Evolutionary conservation across 495 filamentous ascomycete genomes (phyloP).

Genomic region (Neurospora sublineolata): DNA sequence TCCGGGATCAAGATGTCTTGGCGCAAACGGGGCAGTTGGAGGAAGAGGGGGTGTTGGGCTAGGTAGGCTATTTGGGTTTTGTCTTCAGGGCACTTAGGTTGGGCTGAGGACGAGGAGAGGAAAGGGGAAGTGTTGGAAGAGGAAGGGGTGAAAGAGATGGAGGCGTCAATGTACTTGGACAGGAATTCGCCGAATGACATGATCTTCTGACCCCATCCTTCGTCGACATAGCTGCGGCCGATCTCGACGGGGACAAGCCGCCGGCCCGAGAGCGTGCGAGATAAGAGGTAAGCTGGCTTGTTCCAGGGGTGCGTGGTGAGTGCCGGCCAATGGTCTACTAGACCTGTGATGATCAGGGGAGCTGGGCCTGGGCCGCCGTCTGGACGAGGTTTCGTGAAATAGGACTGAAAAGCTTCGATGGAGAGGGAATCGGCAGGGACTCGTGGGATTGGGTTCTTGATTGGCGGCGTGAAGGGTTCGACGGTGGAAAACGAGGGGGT

Average conservation of each 20-base stretch:
- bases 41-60: slow-evolving; percentile 79
- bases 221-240: slow-evolving; percentile 81
- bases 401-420: slow-evolving; percentile 52
- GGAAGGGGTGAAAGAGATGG: neutral
- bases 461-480: slow-evolving; percentile 32
- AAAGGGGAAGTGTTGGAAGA: neutral
- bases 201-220: slow-evolving; percentile 75
- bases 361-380: slow-evolving; percentile 20
- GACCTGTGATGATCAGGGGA: slow-evolving; percentile 60
- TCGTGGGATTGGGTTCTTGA: slow-evolving; percentile 24
- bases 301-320: slow-evolving; percentile 57
- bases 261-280: slow-evolving; percentile 62
- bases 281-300: slow-evolving; percentile 60
- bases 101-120: neutral
- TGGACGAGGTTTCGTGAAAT: slow-evolving; percentile 32
- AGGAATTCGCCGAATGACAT: slow-evolving; percentile 68
- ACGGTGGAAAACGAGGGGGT: slow-evolving; percentile 29
- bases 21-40: slow-evolving; percentile 68
- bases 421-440: slow-evolving; percentile 26
- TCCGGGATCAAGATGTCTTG: slow-evolving; percentile 73
- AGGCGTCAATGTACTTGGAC: slow-evolving; percentile 37
- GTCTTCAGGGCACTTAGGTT: neutral
- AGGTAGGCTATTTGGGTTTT: slow-evolving; percentile 52
- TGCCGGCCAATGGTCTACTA: slow-evolving; percentile 68
- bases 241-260: slow-evolving; percentile 81